A percentile compares a stretch with the other conserved stretches of the same genome.
phyloP scores from a whole-genome alignment of 495 filamentous ascomycete genomes.

The Xeromyces bisporus region DNA sequence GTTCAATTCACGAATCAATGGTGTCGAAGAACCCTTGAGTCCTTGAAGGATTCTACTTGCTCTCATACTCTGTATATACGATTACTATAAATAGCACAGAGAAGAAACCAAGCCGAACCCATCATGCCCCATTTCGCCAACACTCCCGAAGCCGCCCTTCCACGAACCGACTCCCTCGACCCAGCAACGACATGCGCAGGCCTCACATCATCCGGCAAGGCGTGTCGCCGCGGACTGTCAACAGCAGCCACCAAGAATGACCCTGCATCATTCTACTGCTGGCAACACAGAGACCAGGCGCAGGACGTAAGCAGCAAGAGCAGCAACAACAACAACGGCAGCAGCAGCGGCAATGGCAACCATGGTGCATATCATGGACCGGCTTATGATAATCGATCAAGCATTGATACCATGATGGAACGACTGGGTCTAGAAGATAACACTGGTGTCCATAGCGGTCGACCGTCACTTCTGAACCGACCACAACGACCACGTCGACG shows the following conservation, averaged over 20 bases:
- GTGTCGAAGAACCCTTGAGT: too few species aligned
- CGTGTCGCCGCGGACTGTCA: conserved; percentile 56
- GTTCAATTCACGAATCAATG: too few species aligned
- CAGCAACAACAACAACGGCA: conserved; percentile 4
- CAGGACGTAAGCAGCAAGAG: conserved; percentile 6
- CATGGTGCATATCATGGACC: too few species aligned
- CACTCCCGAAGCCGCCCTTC: conserved; percentile 68
- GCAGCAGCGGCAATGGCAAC: too few species aligned
- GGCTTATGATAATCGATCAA: conserved; percentile 41
- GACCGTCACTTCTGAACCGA: conserved; percentile 3
- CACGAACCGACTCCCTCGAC: conserved; percentile 66
- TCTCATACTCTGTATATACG: too few species aligned
- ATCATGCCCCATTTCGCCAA: conserved; percentile 62
- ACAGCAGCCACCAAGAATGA: conserved; percentile 21
- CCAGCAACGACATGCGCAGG: conserved; percentile 76
- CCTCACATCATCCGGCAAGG: conserved; percentile 56
- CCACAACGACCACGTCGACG: conserved; percentile 8
- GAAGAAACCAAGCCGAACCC: too few species aligned
- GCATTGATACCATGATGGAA: conserved; percentile 69
- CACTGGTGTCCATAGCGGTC: conserved; percentile 13
- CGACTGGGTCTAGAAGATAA: conserved; percentile 56
- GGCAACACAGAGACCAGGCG: conserved; percentile 88
- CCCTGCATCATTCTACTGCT: conserved; percentile 57
- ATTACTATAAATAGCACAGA: too few species aligned
- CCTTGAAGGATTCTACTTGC: too few species aligned